Evolutionary conservation across 2,329 filamentous ascomycete species (phyloP).

Genomic region (Talaromyces sp.): DNA sequence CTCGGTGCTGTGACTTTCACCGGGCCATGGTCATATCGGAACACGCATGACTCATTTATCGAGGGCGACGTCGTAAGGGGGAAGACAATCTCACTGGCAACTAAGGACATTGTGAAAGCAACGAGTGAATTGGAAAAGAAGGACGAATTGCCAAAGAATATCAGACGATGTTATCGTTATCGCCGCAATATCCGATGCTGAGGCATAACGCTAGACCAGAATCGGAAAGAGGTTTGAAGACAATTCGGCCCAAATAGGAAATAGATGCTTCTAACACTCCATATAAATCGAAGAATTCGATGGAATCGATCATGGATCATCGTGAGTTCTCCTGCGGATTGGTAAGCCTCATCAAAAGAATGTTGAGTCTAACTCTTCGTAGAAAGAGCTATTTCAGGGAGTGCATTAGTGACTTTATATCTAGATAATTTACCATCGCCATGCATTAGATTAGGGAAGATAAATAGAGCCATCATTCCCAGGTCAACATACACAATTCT

Average conservation of each 20-base stretch:
- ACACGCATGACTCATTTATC: neutral
- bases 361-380: neutral
- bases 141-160: neutral
- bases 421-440: neutral
- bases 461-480: neutral
- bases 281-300: neutral
- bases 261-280: neutral
- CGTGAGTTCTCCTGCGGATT: too few relatives aligned
- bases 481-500: too few relatives aligned
- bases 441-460: neutral
- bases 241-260: slow-evolving; percentile 6
- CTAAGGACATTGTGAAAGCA: neutral
- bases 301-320: too few relatives aligned
- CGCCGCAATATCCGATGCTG: neutral
- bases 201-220: neutral
- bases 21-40: slow-evolving; percentile 6
- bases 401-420: neutral
- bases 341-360: too few relatives aligned
- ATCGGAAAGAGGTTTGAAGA: neutral
- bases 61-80: neutral
- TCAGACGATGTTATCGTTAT: neutral
- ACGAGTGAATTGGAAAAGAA: neutral
- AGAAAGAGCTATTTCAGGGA: neutral
- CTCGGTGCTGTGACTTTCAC: slow-evolving; percentile 1
- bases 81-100: slow-evolving; percentile 6